Evolutionary conservation across 2,329 filamentous ascomycete genomes (phyloP).

Genomic region (Trichoderma aggressivum): DNA sequence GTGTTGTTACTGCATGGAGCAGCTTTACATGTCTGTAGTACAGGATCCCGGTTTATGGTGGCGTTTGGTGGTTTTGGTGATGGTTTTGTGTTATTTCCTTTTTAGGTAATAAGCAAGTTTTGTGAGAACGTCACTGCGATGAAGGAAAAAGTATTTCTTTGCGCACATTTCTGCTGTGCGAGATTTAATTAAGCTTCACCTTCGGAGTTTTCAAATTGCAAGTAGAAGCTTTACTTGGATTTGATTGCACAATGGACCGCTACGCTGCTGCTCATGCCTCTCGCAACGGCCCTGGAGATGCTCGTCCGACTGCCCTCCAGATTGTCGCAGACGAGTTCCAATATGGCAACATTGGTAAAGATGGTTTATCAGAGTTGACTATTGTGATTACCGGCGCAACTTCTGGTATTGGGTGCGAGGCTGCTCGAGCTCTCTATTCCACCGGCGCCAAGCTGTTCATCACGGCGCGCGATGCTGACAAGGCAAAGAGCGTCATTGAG

Average conservation of each 20-base stretch:
- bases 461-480: background rate
- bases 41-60: background rate
- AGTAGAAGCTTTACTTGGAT: background rate
- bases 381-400: background rate
- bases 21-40: background rate
- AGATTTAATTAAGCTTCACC: background rate
- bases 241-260: background rate
- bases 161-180: no score
- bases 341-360: background rate
- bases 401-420: background rate
- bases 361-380: background rate
- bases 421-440: background rate
- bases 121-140: background rate
- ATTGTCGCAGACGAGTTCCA: background rate
- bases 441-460: background rate
- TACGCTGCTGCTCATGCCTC: background rate
- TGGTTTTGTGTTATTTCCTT: background rate
- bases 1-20: no score
- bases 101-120: background rate
- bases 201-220: accelerated
- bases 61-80: background rate
- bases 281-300: slow-evolving; percentile 1
- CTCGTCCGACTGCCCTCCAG: background rate
- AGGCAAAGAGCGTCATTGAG: background rate
- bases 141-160: background rate